phyloP scores from a whole-genome alignment of 768 basidiomycete species.

The Coprinellus aureogranulatus region DNA sequence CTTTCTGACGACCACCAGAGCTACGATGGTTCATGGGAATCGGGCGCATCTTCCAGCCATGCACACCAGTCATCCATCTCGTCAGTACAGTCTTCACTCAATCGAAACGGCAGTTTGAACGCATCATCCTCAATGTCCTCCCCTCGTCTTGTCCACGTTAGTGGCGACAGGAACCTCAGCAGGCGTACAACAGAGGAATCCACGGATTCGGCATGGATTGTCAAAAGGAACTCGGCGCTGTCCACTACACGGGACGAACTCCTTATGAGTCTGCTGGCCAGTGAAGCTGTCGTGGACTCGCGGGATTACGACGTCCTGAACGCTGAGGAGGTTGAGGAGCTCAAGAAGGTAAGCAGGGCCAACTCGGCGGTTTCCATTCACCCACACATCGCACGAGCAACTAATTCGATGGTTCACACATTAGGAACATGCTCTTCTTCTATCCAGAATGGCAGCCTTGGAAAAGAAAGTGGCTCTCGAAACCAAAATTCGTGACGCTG shows the following conservation, averaged over 20 bases:
- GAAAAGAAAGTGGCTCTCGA: conserved; percentile 76
- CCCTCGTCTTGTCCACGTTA: conserved; percentile 20
- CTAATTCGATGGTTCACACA: conserved; percentile 8
- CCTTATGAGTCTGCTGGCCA: conserved; percentile 84
- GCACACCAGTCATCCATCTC: neutral
- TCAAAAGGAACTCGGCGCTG: conserved; percentile 42
- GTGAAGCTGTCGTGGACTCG: conserved; percentile 93
- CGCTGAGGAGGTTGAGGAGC: conserved; percentile 47
- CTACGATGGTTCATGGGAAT: conserved; percentile 1
- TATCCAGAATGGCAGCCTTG: conserved; percentile 62
- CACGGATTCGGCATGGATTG: conserved; percentile 27
- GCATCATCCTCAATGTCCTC: neutral
- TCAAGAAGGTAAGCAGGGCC: conserved; percentile 48
- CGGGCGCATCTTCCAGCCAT: neutral
- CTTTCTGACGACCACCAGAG: conserved; percentile 23
- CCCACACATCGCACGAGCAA: neutral
- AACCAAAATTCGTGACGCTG: conserved; percentile 86
- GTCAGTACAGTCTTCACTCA: neutral
- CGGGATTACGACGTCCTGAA: conserved; percentile 75
- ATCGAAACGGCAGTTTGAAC: neutral
- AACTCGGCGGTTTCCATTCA: no score
- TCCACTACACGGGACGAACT: conserved; percentile 77
- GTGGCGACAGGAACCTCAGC: conserved; percentile 30
- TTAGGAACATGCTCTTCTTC: conserved; percentile 74
- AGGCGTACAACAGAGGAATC: conserved; percentile 31